Conservation (phyloP, 164 flowering plant genomes). For the Buxus sempervirens region DNA sequence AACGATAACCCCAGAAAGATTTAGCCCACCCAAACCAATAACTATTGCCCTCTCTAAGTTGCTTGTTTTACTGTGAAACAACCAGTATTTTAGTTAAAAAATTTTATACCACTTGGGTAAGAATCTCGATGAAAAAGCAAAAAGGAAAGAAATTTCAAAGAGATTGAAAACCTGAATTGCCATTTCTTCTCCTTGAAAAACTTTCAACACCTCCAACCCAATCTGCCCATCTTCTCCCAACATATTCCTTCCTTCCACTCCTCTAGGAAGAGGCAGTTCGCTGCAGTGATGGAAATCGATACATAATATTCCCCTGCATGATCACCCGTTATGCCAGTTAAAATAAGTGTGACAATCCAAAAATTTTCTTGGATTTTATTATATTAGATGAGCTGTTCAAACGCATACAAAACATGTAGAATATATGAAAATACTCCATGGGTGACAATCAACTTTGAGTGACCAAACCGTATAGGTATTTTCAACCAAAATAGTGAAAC, state of each 20-base stretch:
- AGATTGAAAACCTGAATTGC: constrained; percentile 81
- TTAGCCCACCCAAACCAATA: constrained; percentile 90
- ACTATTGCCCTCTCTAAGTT: constrained; percentile 85
- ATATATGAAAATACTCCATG: no score
- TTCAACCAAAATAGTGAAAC: no score
- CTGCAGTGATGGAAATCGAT: constrained; percentile 87
- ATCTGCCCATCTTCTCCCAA: constrained; percentile 77
- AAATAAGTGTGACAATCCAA: neutral
- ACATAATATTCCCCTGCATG: constrained; percentile 84
- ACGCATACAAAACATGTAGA: no score
- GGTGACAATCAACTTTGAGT: no score
- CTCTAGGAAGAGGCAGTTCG: constrained; percentile 72
- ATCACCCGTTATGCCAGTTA: constrained; percentile 5
- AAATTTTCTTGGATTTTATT: neutral
- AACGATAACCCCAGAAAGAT: no score
- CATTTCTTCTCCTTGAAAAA: constrained; percentile 75
- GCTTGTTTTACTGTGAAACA: no score
- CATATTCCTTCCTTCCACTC: constrained; percentile 72
- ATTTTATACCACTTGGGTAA: no score
- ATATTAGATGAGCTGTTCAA: neutral
- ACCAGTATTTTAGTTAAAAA: no score
- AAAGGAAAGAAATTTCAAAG: neutral
- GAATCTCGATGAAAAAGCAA: no score
- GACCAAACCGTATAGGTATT: no score
- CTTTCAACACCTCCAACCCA: constrained; percentile 69